Evolutionary conservation across 257 asterid species (phyloP), one percentile per base, ranked within the genome.

Genomic region (Solanum pimpinellifolium): DNA sequence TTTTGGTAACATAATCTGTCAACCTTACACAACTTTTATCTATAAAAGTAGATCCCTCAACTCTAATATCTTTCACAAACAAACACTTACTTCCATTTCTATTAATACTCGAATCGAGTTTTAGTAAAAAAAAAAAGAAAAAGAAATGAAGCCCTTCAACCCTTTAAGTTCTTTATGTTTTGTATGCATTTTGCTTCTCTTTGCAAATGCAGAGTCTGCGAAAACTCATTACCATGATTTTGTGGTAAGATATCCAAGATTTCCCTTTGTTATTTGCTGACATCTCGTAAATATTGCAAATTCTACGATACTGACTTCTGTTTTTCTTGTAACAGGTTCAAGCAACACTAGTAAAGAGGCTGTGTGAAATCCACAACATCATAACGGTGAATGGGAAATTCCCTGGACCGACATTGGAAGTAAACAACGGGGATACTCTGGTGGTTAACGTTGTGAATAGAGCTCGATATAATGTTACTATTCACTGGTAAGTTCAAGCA

Each of bases 271-370:
- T 72, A 6, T 56, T 47, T 15, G 1, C 5, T 23, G 15, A 6
- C n/a, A 2, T 74, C 23, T 41, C 23, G 9, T 14, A 4, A 23
- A 16, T 21, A 21, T 35, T 14, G 2, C 2, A n/a, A 60, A 35
- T 31, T 23, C 4, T 5, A 44, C 0, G 25, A 37, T 39, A n/a
- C 42, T 65, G 18, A 65, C 1, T 18, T 66, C n/a, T 84, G 78
- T 25, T 65, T 14, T 16, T 8, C 27, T 27, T 70, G 83, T 56
- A 88, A 89, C 86, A 96, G 99, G 86, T 96, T 83, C 95, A 92
- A 92, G 98, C 96, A 84, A 92, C 94, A 10, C 88, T 90, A 86
- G 97, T 96, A 97, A 96, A 91, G 93, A 95, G 98, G 95, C 95
- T 93, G 94, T 95, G 98, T 96, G 93, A 93, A 11, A 93, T 93